These are phyloP conservation scores for Colletotrichum sp. DNA, from an alignment of 2,329 filamentous ascomycete species.

Conservation along the genomic window DNA sequence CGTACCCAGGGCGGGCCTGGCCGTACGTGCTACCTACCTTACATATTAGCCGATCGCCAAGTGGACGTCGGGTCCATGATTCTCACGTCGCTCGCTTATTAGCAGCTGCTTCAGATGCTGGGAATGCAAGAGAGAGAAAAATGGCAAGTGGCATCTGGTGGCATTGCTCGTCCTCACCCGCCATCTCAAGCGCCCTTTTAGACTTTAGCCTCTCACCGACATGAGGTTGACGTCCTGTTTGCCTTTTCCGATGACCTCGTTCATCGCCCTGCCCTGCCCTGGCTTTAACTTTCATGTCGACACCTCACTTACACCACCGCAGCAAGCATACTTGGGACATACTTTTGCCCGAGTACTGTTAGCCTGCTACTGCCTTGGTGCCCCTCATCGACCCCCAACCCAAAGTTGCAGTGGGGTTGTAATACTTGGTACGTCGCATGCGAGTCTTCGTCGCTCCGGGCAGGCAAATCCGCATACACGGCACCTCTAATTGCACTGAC, in stretches of 20 bases:
- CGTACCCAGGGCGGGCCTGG: background rate
- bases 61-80: background rate
- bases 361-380: background rate
- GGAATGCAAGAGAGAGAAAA: background rate
- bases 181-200: background rate
- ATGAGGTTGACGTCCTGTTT: conserved; percentile 11
- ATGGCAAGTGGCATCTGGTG: background rate
- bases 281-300: background rate
- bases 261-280: background rate
- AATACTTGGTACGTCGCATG: background rate
- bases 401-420: background rate
- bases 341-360: background rate
- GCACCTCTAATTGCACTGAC: background rate
- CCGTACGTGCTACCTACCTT: background rate
- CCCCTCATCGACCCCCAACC: background rate
- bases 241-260: conserved; percentile 8
- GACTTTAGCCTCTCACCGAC: background rate
- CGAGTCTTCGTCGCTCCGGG: background rate
- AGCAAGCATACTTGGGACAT: background rate
- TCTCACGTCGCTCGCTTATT: background rate
- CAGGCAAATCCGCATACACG: conserved; percentile 12
- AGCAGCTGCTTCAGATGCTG: background rate
- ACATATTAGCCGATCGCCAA: background rate
- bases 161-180: background rate
- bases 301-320: background rate